Conservation (phyloP, 73 alveolate genomes). For the Loxodes magnus region DNA sequence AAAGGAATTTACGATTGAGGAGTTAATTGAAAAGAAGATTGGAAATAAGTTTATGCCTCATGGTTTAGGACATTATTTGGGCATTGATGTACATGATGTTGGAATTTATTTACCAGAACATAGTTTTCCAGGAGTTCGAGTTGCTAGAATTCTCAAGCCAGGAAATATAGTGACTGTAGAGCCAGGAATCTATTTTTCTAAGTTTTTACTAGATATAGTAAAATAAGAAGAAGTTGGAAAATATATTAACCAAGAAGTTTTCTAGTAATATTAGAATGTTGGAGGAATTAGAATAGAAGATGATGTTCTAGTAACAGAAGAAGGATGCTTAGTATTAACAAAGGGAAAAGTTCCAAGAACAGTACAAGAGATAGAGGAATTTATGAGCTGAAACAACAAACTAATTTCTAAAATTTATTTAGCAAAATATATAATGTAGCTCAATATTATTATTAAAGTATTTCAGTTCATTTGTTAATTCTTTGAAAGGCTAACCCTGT, state of each 20-base stretch:
- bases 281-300: slow-evolving; percentile 99
- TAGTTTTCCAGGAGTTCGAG: slow-evolving; percentile 77
- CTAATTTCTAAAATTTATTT: slow-evolving; percentile 16
- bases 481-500: no score
- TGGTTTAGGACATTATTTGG: slow-evolving; percentile 99
- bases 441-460: no score
- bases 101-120: slow-evolving; percentile 90
- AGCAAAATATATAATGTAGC: no score
- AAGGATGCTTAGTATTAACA: slow-evolving; percentile 80
- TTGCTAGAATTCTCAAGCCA: slow-evolving; percentile 82
- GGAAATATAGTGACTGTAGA: slow-evolving; percentile 80
- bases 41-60: slow-evolving; percentile 95
- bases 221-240: slow-evolving; percentile 18
- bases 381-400: slow-evolving; percentile 61
- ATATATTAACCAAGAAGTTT: slow-evolving; percentile 40
- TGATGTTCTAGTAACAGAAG: slow-evolving; percentile 72
- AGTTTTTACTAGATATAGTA: slow-evolving; percentile 65
- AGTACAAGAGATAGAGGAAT: slow-evolving; percentile 87
- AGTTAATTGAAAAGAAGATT: slow-evolving; percentile 71
- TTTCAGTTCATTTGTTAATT: no score
- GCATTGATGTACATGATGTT: slow-evolving; percentile 93
- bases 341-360: slow-evolving; percentile 95
- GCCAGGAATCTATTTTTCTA: slow-evolving; percentile 98
- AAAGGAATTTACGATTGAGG: slow-evolving; percentile 56
- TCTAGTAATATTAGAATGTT: slow-evolving; percentile 66